Base-by-base conservation (phyloP, 2,329 filamentous ascomycete species). In the Amauroascus verrucosus region DNA sequence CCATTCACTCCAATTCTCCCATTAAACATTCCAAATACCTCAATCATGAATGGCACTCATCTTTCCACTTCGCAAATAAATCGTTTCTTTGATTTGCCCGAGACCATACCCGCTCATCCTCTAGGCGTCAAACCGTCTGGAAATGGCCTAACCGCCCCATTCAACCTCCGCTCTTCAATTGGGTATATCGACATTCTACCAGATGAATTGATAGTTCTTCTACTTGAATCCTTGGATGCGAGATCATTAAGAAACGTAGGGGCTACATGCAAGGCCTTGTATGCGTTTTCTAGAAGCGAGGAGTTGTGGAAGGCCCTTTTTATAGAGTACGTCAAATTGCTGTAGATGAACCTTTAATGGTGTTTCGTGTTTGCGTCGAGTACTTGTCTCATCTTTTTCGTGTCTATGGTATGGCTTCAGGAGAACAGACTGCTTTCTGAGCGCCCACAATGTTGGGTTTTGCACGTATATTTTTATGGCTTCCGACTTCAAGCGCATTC, bases 241-340 rank as follows among this genome's bases (percentile, higher is more conserved):
- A 62, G 68, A 8, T 74, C 76, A 50, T 72, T 97, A 50, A 69
- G 83, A 53, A 71, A 70, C 6, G 72, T 97, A 40, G 88, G 88
- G 7, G 79, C 79, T 53, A 86, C 89, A 5, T 95, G 90, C 74
- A 88, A 83, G 66, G 89, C 87, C 51, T 72, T 97, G 14, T 91
- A 89, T 74, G 90, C 89, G 1, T 94, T 91, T 65, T 86, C 84
- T 52, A 77, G 84, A 48, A 81, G 81, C 46, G 91, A 96, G 59
- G 91, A 97, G 62, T 68, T 96, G 33, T 97, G 91, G 91, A 90
- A 93, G 69, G 70, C 82, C 16, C 69, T 95, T 18, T 94, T 91
- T 63, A 77, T 95, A 58, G 79, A 82, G 89, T 95, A 82, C 81
- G 88, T 54, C 7, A 43, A 18, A 13, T 14, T 14, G 11, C 6